Conservation (phyloP, 176 grass and related monocot species). For the Echinochloa phyllopogon region DNA sequence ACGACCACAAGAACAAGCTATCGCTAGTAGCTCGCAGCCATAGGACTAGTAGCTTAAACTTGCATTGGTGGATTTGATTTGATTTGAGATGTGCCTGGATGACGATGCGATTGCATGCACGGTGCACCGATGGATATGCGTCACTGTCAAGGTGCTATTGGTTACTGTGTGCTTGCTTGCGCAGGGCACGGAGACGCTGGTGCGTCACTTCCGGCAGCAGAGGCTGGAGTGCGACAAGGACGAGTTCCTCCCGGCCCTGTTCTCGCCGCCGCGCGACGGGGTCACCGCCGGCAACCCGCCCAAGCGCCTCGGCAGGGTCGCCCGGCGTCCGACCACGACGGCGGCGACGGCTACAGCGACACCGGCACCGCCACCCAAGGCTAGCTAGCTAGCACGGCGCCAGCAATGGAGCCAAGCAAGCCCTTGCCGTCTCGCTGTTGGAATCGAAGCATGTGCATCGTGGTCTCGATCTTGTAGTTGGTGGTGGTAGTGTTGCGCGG, state of each 20-base stretch:
- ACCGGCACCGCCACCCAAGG: not conserved
- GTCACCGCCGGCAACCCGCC: not conserved
- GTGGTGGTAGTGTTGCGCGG: not conserved
- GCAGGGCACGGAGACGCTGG: conserved; percentile 54
- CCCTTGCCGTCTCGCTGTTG: no score
- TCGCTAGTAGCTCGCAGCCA: not conserved
- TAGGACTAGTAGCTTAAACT: not conserved
- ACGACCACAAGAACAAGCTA: not conserved
- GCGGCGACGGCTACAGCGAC: not conserved
- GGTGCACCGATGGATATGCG: not conserved
- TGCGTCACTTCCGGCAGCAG: conserved; percentile 36
- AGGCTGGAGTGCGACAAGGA: conserved; percentile 46
- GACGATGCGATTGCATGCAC: not conserved
- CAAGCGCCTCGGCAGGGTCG: not conserved
- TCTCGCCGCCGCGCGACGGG: conserved; percentile 65
- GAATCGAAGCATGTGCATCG: no score
- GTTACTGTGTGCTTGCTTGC: not conserved
- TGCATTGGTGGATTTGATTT: not conserved
- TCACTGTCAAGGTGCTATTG: no score
- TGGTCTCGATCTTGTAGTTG: not conserved
- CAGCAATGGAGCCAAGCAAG: no score
- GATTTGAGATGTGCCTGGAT: not conserved
- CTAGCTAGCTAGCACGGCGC: not conserved
- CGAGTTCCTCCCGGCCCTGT: conserved; percentile 63
- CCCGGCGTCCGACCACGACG: no score